Percentiles rank a stretch among this genome's conserved stretches.
Evolutionary conservation across 441 rosid genomes (phyloP).

Genomic region (Lepidium campestre): DNA sequence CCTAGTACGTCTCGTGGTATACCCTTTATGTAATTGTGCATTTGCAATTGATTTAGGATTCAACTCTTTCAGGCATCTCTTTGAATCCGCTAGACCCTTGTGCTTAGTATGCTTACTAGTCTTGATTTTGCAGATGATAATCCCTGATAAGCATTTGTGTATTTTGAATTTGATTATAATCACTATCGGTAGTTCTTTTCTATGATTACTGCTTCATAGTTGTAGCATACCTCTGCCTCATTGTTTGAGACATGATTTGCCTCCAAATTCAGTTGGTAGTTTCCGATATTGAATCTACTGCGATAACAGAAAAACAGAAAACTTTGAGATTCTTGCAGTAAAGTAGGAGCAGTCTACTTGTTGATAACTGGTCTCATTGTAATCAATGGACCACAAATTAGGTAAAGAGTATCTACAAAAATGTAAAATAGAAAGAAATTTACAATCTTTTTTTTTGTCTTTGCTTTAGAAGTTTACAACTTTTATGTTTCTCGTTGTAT

Average conservation of each 20-base stretch:
- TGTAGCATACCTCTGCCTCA: background rate
- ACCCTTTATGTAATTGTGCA: background rate
- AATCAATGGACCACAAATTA: background rate
- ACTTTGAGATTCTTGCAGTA: background rate
- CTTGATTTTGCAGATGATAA: background rate
- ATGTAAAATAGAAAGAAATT: background rate
- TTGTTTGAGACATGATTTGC: background rate
- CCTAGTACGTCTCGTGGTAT: background rate
- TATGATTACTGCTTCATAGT: background rate
- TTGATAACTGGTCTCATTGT: slow-evolving; percentile 4
- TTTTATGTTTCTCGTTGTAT: background rate
- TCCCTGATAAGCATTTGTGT: background rate
- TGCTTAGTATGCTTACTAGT: background rate
- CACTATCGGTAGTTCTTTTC: background rate
- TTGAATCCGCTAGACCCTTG: background rate
- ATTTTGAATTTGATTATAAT: background rate
- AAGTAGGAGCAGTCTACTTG: background rate
- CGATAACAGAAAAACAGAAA: background rate
- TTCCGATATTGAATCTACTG: background rate
- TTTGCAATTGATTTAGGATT: background rate
- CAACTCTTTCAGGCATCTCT: background rate
- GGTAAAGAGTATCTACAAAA: slow-evolving; percentile 11
- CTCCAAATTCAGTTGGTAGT: background rate
- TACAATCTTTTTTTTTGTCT: slow-evolving; percentile 3
- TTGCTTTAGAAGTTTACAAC: slow-evolving; percentile 6